Evolutionary conservation across 2,329 filamentous ascomycete species (phyloP), one percentile per base, ranked within the genome.

Genomic region (Cercospora berteroae): DNA sequence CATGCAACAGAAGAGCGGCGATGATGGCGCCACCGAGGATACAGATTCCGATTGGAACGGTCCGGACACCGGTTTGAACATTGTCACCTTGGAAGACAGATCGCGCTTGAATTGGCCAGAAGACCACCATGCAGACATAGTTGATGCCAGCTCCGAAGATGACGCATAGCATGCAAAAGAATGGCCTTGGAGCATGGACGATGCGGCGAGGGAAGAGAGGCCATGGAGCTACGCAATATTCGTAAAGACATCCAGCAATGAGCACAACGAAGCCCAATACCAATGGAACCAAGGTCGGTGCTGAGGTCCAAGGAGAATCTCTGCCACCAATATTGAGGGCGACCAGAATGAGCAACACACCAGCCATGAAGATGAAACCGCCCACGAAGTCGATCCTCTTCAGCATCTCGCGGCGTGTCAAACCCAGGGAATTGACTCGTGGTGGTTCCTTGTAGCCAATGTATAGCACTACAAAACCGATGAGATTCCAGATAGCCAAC

Each of bases 111-210:
- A 58, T 58, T 4, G 55, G 55, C 55, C 55, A 58, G 18, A 58
- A 58, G 4, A 58, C 55, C 2, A 58, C 55, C 55, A 58, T 58
- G 29, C 55, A 58, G 55, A 58, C 55, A 16, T 58, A 58, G 29
- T 58, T 58, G 55, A 58, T 58, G 55, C 55, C 55, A 6, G 55
- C 55, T 33, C 55, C 55, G n/a, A 58, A 58, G 16, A 58, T 58
- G 55, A 58, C 55, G 29, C 55, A 58, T 13, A 58, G 55, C 55
- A 58, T 58, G 29, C 55, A 58, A 10, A 5, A 58, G 31, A 58
- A 58, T 20, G 55, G 55, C 2, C 55, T n/a, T 2, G 29, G 55
- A 33, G 55, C 55, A n/a, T 58, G 55, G 2, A 58, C 55, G 6
- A 58, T 58, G 9, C 55, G 55, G n/a, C 55, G 55, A 20, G 55